Base-by-base conservation (phyloP, 176 grass and related monocot genomes). In the Eragrostis curvula region DNA sequence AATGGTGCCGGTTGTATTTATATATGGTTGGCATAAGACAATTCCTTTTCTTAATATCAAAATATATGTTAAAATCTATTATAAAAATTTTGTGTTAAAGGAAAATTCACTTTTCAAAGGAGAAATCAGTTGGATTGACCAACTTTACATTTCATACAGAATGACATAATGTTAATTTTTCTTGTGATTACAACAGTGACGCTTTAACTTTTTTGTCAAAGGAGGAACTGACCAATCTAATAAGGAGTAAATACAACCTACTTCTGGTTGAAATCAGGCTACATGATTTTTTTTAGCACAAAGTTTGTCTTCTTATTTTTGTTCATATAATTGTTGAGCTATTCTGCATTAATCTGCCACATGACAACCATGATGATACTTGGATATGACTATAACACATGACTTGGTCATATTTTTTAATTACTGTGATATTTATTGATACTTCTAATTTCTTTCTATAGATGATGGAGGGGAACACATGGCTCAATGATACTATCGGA, bases 401-500 rank as follows among this genome's bases (percentile, higher is more conserved):
- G 52, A 48, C 7, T 17, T 85, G 45, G 14, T 24, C 43, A 32
- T 75, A n/a, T 70, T 89, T 46, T 70, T 62, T 52, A 71, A n/a
- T 70, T 56, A 55, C 47, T 45, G 36, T 66, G 45, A 63, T 40
- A 71, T 83, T 45, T 85, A 49, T 47, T 49, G 12, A 71, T 46
- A 27, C 24, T 79, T 58, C 9, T 82, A 48, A 59, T 57, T 76
- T 80, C 30, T 47, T 97, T 66, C 43, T 78, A 83, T 85, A 98
- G 92, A 98, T 98, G 81, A 98, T 91, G 93, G 96, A 98, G 69
- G 96, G 96, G 56, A 95, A 98, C 64, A 88, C 70, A 81, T 98
- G 96, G 96, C 90, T 98, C 25, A 95, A 98, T 71, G 92, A 95
- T 27, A 98, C 96, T 53, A 89, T 98, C 78, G 92, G 92, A 73